Evolutionary conservation across 2,329 filamentous ascomycete genomes (phyloP), one percentile per base, ranked within the genome.

Genomic region (Malbranchea zuffiana): DNA sequence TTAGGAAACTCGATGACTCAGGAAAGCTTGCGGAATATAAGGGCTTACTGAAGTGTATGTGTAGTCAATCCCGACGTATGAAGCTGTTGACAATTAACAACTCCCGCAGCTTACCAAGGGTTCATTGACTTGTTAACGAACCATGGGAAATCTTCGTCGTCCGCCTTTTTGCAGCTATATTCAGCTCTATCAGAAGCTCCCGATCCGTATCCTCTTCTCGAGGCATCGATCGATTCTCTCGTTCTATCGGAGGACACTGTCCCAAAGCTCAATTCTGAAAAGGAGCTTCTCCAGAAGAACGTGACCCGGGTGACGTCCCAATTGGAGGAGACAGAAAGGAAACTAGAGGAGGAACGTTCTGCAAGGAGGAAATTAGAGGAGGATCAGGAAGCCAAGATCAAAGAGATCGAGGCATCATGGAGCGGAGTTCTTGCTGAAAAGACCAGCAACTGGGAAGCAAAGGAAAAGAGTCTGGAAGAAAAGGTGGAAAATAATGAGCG

Each of bases 61-160:
- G 5, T 18, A 6, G 16, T 3, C 20, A 15, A 8, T 3, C 10
- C 12, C 25, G 11, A 8, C 8, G 12, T n/a, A n/a, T 30, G 27
- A 16, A 8, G 13, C 10, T 30, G 13, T n/a, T 11, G 8, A n/a
- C 11, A 11, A 11, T 13, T 37, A 16, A 30, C n/a, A 13, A 6
- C 12, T 27, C 33, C 24, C 23, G 44, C 59, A 88, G 86, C 87
- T 33, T 98, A 98, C 66, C 90, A 98, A 63, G 82, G 80, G 35
- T 98, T 96, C 55, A 95, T 98, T 59, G 90, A 98, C 56, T 78
- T 94, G 40, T 72, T 98, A 43, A 92, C 90, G 13, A 95, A 88
- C 59, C 88, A 96, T 60, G 90, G 86, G 49, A 98, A 98, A 62
- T 76, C 84, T 4, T 84, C 90, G 37, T 92, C 93, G 50, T 87